Evolutionary conservation across 23 red algal genomes (phyloP).

Genomic region (Chondrus crispus): DNA sequence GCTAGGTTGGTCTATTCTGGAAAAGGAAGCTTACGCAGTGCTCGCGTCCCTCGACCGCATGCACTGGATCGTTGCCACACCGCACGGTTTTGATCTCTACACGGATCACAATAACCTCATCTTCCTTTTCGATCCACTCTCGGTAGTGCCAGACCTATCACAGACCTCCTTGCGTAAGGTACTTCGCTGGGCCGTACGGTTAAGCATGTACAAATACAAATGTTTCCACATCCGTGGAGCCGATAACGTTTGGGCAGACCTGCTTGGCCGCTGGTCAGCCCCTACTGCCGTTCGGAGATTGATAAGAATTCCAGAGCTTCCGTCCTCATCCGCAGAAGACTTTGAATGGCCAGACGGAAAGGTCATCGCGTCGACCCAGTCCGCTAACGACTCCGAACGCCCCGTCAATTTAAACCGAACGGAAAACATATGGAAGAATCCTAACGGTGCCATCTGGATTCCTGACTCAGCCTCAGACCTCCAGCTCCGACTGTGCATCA

Average conservation of each 20-base stretch:
- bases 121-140: neutral
- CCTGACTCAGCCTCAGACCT: neutral
- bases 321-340: neutral
- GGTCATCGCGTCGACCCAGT: neutral
- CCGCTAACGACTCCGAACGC: neutral
- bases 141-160: neutral
- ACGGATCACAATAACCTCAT: neutral
- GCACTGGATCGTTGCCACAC: neutral
- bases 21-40: neutral
- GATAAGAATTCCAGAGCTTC: neutral
- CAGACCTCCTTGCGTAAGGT: neutral
- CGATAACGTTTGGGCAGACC: slow-evolving; percentile 7
- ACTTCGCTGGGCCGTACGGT: neutral
- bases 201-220: neutral
- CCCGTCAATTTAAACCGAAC: neutral
- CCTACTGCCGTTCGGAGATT: neutral
- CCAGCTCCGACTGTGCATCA: neutral
- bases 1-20: neutral
- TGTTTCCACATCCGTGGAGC: neutral
- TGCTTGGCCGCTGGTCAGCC: neutral
- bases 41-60: neutral
- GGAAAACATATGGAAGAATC: neutral
- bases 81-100: neutral
- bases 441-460: neutral
- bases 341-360: neutral